phyloP scores from a whole-genome alignment of 2,329 filamentous ascomycete species.

The Sporothrix luriei region DNA sequence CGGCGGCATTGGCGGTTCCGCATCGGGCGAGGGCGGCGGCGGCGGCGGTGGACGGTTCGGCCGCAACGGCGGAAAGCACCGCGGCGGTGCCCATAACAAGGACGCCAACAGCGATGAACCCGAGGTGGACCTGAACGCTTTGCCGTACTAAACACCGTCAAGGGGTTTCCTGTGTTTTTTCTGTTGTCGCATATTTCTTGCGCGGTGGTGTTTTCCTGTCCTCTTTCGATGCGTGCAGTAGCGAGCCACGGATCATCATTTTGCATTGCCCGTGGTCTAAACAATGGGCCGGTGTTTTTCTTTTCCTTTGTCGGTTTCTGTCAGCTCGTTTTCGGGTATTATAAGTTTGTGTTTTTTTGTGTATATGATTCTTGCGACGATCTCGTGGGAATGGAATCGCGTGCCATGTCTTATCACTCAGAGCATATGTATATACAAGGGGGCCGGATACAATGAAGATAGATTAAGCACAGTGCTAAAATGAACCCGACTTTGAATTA shows the following conservation, averaged over 20 bases:
- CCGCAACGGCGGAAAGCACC: slow-evolving; percentile 29
- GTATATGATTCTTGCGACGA: background rate
- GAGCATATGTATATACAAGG: background rate
- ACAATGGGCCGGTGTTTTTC: background rate
- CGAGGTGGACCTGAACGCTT: slow-evolving; percentile 36
- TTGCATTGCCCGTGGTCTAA: background rate
- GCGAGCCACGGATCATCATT: background rate
- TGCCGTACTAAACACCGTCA: slow-evolving; percentile 32
- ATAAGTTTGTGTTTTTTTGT: background rate
- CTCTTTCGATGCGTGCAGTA: slow-evolving; percentile 7
- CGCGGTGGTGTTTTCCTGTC: background rate
- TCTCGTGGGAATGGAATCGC: background rate
- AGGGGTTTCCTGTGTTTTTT: background rate
- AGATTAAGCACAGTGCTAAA: background rate
- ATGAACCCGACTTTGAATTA: too few species aligned
- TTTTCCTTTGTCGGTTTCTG: background rate
- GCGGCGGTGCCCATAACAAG: slow-evolving; percentile 22
- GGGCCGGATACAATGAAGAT: background rate
- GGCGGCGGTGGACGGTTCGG: slow-evolving; percentile 18
- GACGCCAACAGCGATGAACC: slow-evolving; percentile 30
- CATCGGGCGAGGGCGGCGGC: slow-evolving; percentile 14
- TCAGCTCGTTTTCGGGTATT: background rate
- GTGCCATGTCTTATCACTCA: background rate
- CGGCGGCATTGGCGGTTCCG: slow-evolving; percentile 27
- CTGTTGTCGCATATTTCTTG: background rate